Evolutionary conservation across 768 basidiomycete genomes (phyloP).

Genomic region (Mycena venus): DNA sequence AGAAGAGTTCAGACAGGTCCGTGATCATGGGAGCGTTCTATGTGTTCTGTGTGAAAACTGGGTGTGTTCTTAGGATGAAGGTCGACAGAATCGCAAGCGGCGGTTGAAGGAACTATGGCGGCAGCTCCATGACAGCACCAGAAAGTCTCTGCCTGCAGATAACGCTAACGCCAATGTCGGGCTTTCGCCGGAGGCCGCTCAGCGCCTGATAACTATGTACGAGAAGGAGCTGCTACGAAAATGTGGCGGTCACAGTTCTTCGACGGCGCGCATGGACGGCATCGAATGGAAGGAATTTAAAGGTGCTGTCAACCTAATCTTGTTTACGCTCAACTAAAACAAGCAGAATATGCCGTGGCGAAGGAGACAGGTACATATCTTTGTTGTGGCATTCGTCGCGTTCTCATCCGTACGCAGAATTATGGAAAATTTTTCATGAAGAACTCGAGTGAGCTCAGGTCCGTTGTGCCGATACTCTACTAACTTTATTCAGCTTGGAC

Average conservation of each 20-base stretch:
- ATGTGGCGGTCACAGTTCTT: conserved; percentile 60
- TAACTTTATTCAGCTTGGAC: too few species aligned
- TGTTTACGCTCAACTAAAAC: too few species aligned
- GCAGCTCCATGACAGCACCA: conserved; percentile 51
- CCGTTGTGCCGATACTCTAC: too few species aligned
- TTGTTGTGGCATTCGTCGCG: conserved; percentile 18
- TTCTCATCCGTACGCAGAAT: conserved; percentile 62
- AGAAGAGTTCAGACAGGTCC: conserved; percentile 63
- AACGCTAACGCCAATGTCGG: conserved; percentile 15
- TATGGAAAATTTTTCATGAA: conserved; percentile 93
- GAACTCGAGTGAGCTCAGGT: too few species aligned
- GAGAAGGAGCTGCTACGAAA: conserved; percentile 78
- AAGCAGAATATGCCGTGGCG: conserved; percentile 79
- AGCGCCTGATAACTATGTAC: conserved; percentile 77
- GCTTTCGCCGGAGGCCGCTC: conserved; percentile 74
- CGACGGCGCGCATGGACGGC: conserved; percentile 54
- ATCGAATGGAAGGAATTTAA: conserved; percentile 82
- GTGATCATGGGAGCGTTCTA: not conserved
- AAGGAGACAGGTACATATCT: conserved; percentile 82
- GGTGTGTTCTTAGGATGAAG: conserved; percentile 60
- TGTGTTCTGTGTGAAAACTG: not conserved
- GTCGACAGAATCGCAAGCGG: conserved; percentile 69
- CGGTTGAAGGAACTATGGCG: conserved; percentile 76
- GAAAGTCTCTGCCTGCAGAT: conserved; percentile 17
- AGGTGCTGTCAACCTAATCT: too few species aligned